Percentiles rank a stretch among this genome's conserved stretches.
These are phyloP conservation scores for Beta corolliflora DNA, from an alignment of 179 eudicot species.

Conservation along the genomic window DNA sequence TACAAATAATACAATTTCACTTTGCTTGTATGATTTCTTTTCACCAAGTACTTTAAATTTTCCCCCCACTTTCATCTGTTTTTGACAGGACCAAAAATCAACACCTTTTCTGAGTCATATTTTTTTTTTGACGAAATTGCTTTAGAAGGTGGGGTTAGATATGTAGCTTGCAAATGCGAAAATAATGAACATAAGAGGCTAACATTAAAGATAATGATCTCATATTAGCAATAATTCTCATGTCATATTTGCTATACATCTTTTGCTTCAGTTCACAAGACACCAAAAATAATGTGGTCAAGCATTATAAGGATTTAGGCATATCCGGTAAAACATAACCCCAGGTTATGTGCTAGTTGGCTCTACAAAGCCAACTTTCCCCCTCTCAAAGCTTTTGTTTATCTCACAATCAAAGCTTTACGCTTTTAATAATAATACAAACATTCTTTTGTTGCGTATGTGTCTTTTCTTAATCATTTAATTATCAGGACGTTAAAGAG, in stretches of 20 bases:
- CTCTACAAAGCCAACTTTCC: too few relatives aligned
- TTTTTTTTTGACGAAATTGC: constrained; percentile 13
- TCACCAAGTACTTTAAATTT: neutral
- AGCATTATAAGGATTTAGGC: neutral
- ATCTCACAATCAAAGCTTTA: too few relatives aligned
- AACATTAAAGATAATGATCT: constrained; percentile 7
- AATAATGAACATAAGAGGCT: neutral
- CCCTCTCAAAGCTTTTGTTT: too few relatives aligned
- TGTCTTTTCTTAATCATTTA: too few relatives aligned
- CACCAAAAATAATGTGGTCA: too few relatives aligned
- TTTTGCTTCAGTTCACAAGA: too few relatives aligned
- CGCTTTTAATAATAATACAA: too few relatives aligned
- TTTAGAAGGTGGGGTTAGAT: constrained; percentile 3
- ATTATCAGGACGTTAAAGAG: too few relatives aligned
- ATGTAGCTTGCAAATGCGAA: neutral
- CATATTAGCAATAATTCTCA: constrained; percentile 6
- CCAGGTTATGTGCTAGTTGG: too few relatives aligned
- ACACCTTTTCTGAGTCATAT: neutral
- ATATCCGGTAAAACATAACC: too few relatives aligned
- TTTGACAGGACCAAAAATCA: neutral
- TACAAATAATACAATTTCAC: neutral
- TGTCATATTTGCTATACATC: neutral
- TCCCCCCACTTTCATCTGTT: constrained; percentile 4
- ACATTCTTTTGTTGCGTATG: too few relatives aligned
- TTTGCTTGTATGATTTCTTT: constrained; percentile 4